phyloP scores from a whole-genome alignment of 352 stramenopile genomes.

The Thraustochytrium sp. region DNA sequence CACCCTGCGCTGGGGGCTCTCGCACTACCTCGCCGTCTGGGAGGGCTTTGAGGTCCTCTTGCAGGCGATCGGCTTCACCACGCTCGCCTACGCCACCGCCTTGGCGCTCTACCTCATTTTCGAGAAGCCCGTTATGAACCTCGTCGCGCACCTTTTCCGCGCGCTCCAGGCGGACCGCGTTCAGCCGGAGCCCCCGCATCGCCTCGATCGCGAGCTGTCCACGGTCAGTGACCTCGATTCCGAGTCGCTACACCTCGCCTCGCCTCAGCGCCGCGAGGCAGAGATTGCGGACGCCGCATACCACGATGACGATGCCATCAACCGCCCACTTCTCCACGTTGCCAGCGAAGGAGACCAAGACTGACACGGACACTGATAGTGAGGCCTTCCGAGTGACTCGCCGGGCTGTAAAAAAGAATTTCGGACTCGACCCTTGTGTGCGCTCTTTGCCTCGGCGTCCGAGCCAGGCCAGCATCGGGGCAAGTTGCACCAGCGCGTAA shows the following conservation, averaged over 20 bases:
- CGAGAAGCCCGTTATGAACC: slow-evolving; percentile 49
- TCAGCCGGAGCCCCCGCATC: neutral
- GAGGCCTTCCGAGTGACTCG: no score
- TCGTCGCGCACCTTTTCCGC: slow-evolving; percentile 10
- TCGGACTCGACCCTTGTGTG: no score
- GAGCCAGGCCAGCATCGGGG: no score
- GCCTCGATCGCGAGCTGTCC: neutral
- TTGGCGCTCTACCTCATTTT: slow-evolving; percentile 49
- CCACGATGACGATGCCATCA: neutral
- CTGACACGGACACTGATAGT: no score
- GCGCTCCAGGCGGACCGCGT: neutral
- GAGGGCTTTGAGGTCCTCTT: slow-evolving; percentile 43
- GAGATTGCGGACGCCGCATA: neutral
- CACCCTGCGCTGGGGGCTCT: slow-evolving; percentile 35
- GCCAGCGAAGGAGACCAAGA: no score
- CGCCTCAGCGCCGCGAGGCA: neutral
- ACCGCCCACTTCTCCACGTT: no score
- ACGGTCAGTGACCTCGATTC: slow-evolving; percentile 19
- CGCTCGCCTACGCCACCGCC: slow-evolving; percentile 45
- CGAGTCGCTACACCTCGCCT: slow-evolving; percentile 1
- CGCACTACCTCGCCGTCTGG: neutral
- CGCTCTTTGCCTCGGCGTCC: no score
- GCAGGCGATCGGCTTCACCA: slow-evolving; percentile 44
- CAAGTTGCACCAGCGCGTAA: no score
- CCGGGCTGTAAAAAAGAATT: no score